Conservation (phyloP, 495 filamentous ascomycete species). For the Oleoguttula mirabilis region DNA sequence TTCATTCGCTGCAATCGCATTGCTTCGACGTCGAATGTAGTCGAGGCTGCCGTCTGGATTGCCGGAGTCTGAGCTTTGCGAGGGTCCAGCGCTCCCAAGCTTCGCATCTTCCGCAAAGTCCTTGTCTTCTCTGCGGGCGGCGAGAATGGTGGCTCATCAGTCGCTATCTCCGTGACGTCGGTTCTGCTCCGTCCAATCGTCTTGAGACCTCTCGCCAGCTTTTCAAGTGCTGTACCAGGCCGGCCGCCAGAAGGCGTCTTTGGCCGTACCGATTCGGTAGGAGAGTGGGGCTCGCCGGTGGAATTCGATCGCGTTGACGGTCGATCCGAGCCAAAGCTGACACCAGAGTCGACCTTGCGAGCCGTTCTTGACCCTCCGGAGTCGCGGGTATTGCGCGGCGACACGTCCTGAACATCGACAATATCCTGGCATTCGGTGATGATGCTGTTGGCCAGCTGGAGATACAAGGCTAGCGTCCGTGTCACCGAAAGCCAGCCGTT, state of each 20-base stretch:
- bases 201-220: slow-evolving; percentile 45
- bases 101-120: slow-evolving; percentile 30
- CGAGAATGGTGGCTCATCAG: not conserved
- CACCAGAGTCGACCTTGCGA: slow-evolving; percentile 52
- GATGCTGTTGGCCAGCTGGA: slow-evolving; percentile 45
- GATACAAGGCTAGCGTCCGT: slow-evolving; percentile 48
- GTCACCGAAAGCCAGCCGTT: slow-evolving; percentile 48
- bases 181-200: slow-evolving; percentile 27
- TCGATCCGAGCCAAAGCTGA: slow-evolving; percentile 42
- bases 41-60: not conserved
- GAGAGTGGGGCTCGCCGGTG: slow-evolving; percentile 20
- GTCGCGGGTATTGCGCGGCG: slow-evolving; percentile 15
- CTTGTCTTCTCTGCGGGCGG: slow-evolving; percentile 5
- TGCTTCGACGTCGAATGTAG: slow-evolving; percentile 23
- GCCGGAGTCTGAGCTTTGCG: not conserved
- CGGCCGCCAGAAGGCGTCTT: slow-evolving; percentile 22
- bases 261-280: slow-evolving; percentile 10
- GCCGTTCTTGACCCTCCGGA: slow-evolving; percentile 24
- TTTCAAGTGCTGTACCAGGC: slow-evolving; percentile 42
- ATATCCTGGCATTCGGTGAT: slow-evolving; percentile 49
- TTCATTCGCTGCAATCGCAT: slow-evolving; percentile 25
- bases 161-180: slow-evolving; percentile 14
- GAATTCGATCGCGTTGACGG: slow-evolving; percentile 31
- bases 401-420: slow-evolving; percentile 36
- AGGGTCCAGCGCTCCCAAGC: slow-evolving; percentile 23